Evolutionary conservation across 805 yeast species (phyloP), one percentile per base, ranked within the genome.

Genomic region (Grigorovia yakushimaensis): DNA sequence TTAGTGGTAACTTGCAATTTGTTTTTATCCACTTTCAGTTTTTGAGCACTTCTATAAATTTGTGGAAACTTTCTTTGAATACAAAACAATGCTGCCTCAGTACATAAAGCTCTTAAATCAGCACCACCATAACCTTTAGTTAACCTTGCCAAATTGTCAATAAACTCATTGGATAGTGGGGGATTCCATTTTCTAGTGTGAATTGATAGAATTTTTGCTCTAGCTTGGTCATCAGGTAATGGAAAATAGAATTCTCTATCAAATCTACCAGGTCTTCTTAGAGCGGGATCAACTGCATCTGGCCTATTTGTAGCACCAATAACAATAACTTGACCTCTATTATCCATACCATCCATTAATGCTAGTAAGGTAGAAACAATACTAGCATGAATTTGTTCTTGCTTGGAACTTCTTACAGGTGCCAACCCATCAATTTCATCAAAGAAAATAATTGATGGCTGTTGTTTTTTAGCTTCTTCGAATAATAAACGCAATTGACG

Each of bases 61-160:
- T 93, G 98, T 0, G 99, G 99, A 55, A 83, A 91, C 42, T 82
- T 78, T 53, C 98, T 71, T 66, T 91, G 97, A 39, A 93, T 91
- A 57, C 96, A 82, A 57, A 84, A 82, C 51, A 93, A 71, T 0
- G 98, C 98, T 27, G 97, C 89, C 62, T 93, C 98, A 0, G 98
- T 91, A 63, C 98, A 88, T 27, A 93, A 69, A 0, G 98, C 96
- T 47, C 96, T 72, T 52, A 93, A 70, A 64, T 93, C 98, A 2
- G 98, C 98, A 70, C 98, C 98, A 42, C 98, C 98, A 60, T 86
- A 93, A 0, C 98, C 98, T 62, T 89, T 91, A 0, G 98, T 91
- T 48, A 87, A 67, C 19, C 73, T 72, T 0, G 97, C 91, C 35
- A 93, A 71, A 47, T 80, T 79, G 5, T 73, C 72, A 9, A 87